phyloP scores from a whole-genome alignment of 306 rosid genomes.

The Quercus wislizeni region DNA sequence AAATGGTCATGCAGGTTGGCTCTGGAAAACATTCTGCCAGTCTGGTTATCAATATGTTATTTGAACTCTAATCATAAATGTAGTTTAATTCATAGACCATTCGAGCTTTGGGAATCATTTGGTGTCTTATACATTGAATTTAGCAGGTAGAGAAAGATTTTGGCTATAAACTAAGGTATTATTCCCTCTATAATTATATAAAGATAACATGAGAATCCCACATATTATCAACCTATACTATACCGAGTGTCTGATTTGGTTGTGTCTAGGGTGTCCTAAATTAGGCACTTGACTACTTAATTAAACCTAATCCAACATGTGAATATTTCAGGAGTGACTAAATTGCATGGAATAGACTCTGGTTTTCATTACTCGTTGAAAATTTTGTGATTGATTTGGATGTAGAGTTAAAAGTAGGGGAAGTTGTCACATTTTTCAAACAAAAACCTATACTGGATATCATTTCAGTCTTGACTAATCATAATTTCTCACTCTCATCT shows the following conservation, averaged over 20 bases:
- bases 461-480: not conserved
- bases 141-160: too few species aligned
- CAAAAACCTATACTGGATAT: not conserved
- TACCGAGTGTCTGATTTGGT: not conserved
- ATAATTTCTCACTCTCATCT: not conserved
- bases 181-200: too few species aligned
- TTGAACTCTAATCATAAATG: too few species aligned
- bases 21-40: not conserved
- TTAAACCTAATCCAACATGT: not conserved
- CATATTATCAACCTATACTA: too few species aligned
- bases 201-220: too few species aligned
- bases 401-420: not conserved
- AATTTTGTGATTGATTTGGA: not conserved
- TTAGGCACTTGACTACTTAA: not conserved
- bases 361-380: not conserved
- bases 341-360: constrained; percentile 2
- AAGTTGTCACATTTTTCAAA: not conserved
- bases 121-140: too few species aligned
- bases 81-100: too few species aligned
- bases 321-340: not conserved
- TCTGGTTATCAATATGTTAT: too few species aligned
- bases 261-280: not conserved
- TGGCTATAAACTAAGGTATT: too few species aligned
- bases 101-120: too few species aligned
- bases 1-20: not conserved